These are phyloP conservation scores for Colletotrichum viniferum DNA, from an alignment of 2,329 filamentous ascomycete genomes.

Conservation along the genomic window DNA sequence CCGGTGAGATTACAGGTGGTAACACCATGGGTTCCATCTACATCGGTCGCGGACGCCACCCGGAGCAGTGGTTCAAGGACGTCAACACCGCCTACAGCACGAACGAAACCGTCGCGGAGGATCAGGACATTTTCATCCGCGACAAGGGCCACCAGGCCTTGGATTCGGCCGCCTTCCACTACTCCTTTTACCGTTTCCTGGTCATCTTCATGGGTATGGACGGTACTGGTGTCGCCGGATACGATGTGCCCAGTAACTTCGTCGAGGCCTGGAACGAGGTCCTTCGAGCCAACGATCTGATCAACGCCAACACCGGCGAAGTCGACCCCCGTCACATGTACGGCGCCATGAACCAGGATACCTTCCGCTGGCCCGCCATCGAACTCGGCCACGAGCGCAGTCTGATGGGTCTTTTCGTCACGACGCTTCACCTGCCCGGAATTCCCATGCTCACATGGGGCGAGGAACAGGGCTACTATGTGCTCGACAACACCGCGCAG, in stretches of 20 bases:
- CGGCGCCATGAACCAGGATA: constrained; percentile 69
- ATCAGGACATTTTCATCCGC: constrained; percentile 50
- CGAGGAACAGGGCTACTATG: constrained; percentile 69
- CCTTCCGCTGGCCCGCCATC: constrained; percentile 67
- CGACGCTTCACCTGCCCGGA: constrained; percentile 64
- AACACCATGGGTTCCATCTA: constrained; percentile 66
- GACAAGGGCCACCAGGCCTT: constrained; percentile 56
- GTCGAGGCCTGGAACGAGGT: constrained; percentile 60
- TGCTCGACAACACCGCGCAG: constrained; percentile 65
- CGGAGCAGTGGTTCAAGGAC: constrained; percentile 24
- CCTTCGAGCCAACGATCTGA: constrained; percentile 61
- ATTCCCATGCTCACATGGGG: constrained; percentile 67
- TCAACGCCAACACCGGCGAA: constrained; percentile 63
- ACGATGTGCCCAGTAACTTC: constrained; percentile 37
- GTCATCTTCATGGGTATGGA: constrained; percentile 36
- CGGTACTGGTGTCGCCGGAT: constrained; percentile 34
- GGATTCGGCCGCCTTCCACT: constrained; percentile 49
- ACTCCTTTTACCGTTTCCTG: constrained; percentile 32
- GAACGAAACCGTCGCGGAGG: constrained; percentile 16
- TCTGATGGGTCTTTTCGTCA: constrained; percentile 62
- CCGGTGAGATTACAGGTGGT: constrained; percentile 68
- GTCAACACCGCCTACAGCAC: constrained; percentile 22
- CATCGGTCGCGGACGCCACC: constrained; percentile 62
- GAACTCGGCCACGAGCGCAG: constrained; percentile 60
- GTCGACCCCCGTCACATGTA: constrained; percentile 70